A percentile compares a stretch with the other conserved stretches of the same genome.
These are phyloP conservation scores for Psilocybe cubensis DNA, from an alignment of 768 basidiomycete genomes.

Conservation along the genomic window DNA sequence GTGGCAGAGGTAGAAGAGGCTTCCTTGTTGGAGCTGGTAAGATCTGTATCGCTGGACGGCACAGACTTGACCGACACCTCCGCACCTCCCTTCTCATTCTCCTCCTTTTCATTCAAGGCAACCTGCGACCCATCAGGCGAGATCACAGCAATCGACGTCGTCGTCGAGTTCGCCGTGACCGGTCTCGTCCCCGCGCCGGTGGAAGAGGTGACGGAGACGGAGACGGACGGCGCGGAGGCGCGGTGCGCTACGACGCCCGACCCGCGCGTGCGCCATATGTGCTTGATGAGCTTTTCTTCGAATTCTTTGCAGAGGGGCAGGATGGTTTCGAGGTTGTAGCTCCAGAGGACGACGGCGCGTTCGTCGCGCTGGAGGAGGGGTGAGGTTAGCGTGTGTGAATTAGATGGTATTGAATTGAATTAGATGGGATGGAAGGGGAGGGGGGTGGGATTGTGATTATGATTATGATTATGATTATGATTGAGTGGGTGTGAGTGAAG, in stretches of 20 bases:
- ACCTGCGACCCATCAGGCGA: constrained; percentile 26
- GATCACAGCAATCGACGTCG: constrained; percentile 15
- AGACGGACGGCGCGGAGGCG: constrained; percentile 13
- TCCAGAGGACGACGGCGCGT: constrained; percentile 81
- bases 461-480: too few relatives aligned
- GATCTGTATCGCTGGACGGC: constrained; percentile 15
- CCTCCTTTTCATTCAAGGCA: constrained; percentile 39
- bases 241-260: constrained; percentile 20
- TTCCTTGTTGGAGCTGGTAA: neutral
- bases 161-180: too few relatives aligned
- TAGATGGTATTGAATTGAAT: too few relatives aligned
- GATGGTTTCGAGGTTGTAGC: constrained; percentile 68
- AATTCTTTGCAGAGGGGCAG: constrained; percentile 74
- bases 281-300: constrained; percentile 78
- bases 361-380: constrained; percentile 58
- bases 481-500: too few relatives aligned
- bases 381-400: neutral
- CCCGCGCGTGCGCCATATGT: constrained; percentile 74
- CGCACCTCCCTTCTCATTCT: constrained; percentile 13
- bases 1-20: too few relatives aligned
- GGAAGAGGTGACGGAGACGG: too few relatives aligned
- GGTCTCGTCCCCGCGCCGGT: too few relatives aligned
- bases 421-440: too few relatives aligned
- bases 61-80: constrained; percentile 24
- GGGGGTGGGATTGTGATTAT: too few relatives aligned